These are phyloP conservation scores for Irpex lacteus DNA, from an alignment of 1,284 basidiomycete genomes.

Conservation along the genomic window DNA sequence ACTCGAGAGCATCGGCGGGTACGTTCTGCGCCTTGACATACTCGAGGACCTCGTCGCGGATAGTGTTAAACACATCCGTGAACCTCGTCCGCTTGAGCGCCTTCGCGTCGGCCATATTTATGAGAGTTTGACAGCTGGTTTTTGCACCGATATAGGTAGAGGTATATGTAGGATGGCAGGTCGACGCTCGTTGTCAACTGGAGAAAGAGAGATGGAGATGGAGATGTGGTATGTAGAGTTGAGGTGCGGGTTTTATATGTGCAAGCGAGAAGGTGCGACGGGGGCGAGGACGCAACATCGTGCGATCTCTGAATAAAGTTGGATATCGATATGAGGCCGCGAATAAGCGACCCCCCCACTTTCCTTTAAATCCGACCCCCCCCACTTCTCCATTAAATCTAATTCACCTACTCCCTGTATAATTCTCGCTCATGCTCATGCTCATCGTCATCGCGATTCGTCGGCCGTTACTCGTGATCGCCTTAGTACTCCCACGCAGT, in stretches of 20 bases:
- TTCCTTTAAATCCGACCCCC: not conserved
- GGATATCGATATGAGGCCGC: not conserved
- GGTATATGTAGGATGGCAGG: not conserved
- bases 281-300: not conserved
- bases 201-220: not conserved
- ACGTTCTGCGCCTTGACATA: constrained; percentile 69
- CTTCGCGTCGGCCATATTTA: constrained; percentile 29
- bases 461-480: not conserved
- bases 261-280: not conserved
- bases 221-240: too few species aligned
- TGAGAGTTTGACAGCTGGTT: not conserved
- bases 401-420: not conserved
- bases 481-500: too few species aligned
- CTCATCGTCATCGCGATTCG: not conserved
- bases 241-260: not conserved
- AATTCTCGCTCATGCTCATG: too few species aligned
- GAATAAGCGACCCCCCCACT: constrained; percentile 11
- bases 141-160: not conserved
- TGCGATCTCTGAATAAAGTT: not conserved
- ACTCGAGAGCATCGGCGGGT: constrained; percentile 80
- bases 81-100: constrained; percentile 49
- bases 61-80: constrained; percentile 45
- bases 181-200: not conserved
- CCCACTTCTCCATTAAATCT: not conserved
- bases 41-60: constrained; percentile 59